Percentiles rank a stretch among this genome's conserved stretches.
These are phyloP conservation scores for Nicotiana sylvestris DNA, from an alignment of 257 asterid species.

Conservation along the genomic window DNA sequence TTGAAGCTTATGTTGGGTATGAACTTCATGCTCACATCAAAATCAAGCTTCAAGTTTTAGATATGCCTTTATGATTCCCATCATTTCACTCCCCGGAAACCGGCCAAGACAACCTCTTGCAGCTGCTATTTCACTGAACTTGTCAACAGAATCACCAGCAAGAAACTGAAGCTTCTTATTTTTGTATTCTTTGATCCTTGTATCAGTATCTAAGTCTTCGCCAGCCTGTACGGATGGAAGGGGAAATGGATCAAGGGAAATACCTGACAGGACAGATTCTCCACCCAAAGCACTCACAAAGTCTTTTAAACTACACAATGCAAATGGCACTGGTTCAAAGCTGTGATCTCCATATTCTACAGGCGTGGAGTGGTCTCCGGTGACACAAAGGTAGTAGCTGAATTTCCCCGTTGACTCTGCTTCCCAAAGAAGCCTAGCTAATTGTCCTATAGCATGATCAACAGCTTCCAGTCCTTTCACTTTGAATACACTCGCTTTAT, in stretches of 20 bases:
- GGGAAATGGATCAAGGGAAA: constrained; percentile 76
- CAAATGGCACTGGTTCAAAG: constrained; percentile 90
- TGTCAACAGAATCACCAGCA: constrained; percentile 61
- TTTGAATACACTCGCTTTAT: constrained; percentile 88
- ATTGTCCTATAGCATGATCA: constrained; percentile 84
- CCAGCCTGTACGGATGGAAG: constrained; percentile 52
- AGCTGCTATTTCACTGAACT: constrained; percentile 75
- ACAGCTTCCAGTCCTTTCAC: constrained; percentile 93
- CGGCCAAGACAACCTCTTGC: constrained; percentile 87
- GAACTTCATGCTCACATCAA: not conserved
- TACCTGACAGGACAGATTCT: constrained; percentile 48
- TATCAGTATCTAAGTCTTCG: constrained; percentile 34
- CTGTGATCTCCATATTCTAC: constrained; percentile 99
- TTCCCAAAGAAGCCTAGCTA: constrained; percentile 82
- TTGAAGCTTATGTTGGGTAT: not conserved
- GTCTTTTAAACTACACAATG: constrained; percentile 76
- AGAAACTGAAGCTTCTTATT: constrained; percentile 33
- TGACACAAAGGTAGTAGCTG: constrained; percentile 70
- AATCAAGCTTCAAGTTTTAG: constrained; percentile 34
- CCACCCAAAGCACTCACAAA: constrained; percentile 75
- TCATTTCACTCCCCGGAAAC: constrained; percentile 88
- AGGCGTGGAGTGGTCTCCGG: constrained; percentile 97
- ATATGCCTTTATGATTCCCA: constrained; percentile 74
- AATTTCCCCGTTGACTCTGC: constrained; percentile 63
- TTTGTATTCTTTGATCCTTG: constrained; percentile 24